Base-by-base conservation (phyloP, 805 yeast species). In the Starmera quercuum region DNA sequence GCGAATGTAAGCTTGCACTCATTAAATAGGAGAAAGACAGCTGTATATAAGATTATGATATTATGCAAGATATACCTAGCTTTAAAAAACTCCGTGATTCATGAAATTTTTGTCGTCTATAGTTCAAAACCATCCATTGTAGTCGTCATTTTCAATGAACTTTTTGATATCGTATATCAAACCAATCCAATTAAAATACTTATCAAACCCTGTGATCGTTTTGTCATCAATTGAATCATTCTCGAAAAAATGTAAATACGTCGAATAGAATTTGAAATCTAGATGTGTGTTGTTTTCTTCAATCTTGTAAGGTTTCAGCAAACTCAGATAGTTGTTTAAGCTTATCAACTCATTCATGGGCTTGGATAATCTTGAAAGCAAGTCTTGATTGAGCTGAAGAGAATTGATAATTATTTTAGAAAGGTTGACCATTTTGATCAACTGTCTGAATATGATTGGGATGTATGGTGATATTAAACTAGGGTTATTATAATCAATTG, bases 391-490 rank as follows among this genome's bases (percentile, higher is more conserved):
- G 13, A 42, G 33, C 22, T 48, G 51, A 22, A 54, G 32, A 3
- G 59, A 54, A 31, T 53, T 50, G 21, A 54, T 45, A 6, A 53
- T 31, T 2, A 55, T 46, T 30, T 53, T 52, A 35, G 42, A 32
- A n/a, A 54, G 32, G 33, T 51, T 54, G 6, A 52, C 29, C 4
- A 46, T 33, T 27, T 51, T 49, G 14, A 50, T 36, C 1, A 49
- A 39, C 33, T 55, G 58, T 31, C 46, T 53, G 39, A 52, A 55
- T 2, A 51, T 31, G 13, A 54, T 19, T 16, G 59, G 59, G 9
- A 55, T 20, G 17, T 41, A 46, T 17, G 60, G 60, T 2, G 56
- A 47, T 2, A 42, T 40, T 14, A 37, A 28, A 3, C 30, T 29
- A 8, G 19, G 26, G 32, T 19, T 31, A 16, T 33, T 26, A 13